Conservation (phyloP, 2,329 filamentous ascomycete genomes). For the Trichoderma arundinaceum region DNA sequence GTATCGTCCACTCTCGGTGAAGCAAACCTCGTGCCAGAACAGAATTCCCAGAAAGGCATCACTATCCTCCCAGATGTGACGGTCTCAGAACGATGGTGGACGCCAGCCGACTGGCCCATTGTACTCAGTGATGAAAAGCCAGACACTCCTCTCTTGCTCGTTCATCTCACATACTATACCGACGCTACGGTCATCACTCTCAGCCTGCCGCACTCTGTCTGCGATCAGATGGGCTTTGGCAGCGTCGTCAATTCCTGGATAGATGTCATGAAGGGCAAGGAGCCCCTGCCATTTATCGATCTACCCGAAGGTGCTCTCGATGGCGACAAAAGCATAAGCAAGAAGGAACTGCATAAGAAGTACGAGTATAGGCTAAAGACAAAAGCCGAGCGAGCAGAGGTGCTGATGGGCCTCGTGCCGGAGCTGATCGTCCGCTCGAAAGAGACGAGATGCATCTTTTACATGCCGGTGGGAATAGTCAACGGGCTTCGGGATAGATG, state of each 20-base stretch:
- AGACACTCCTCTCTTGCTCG: conserved; percentile 35
- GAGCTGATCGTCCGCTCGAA: conserved; percentile 28
- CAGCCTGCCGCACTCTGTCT: conserved; percentile 36
- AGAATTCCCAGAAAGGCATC: background rate
- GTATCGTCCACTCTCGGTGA: background rate
- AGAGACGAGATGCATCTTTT: conserved; percentile 26
- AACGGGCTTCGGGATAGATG: conserved; percentile 26
- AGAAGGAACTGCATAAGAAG: conserved; percentile 30
- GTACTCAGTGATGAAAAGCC: conserved; percentile 31
- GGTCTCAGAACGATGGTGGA: conserved; percentile 14
- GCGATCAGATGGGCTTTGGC: conserved; percentile 35
- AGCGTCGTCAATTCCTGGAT: conserved; percentile 36
- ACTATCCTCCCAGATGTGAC: background rate
- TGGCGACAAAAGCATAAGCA: conserved; percentile 26
- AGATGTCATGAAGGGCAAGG: conserved; percentile 31
- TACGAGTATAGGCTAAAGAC: conserved; percentile 21
- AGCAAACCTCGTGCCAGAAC: background rate
- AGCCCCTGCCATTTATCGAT: conserved; percentile 32
- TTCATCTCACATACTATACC: conserved; percentile 35
- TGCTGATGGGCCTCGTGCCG: conserved; percentile 23
- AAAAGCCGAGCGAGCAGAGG: conserved; percentile 16
- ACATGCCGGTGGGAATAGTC: conserved; percentile 23
- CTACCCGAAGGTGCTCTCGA: conserved; percentile 27
- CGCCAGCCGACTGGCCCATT: conserved; percentile 33
- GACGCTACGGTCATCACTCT: conserved; percentile 34